Evolutionary conservation across 371 early-diverging fungal genomes (phyloP).

Genomic region (Mortierella sp.): DNA sequence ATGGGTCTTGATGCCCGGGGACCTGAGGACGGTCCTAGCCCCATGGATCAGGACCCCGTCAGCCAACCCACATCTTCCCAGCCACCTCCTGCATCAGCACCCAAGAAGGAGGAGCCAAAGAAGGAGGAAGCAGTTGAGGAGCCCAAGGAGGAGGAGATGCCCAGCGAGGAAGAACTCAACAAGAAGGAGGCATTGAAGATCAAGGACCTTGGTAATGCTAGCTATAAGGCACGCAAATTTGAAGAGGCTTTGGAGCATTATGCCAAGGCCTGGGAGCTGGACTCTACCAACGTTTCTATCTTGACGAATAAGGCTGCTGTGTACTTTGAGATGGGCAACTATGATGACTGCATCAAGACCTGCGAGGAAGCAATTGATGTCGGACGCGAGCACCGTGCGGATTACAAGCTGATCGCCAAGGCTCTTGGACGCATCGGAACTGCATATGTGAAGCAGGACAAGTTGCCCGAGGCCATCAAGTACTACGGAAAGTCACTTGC

Average conservation of each 20-base stretch:
- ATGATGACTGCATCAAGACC: slow-evolving; percentile 90
- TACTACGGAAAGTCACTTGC: slow-evolving; percentile 93
- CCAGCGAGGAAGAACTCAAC: slow-evolving; percentile 62
- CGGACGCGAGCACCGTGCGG: slow-evolving; percentile 91
- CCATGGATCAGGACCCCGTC: slow-evolving; percentile 50
- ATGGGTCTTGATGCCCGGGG: slow-evolving; percentile 78
- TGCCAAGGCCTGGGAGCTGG: slow-evolving; percentile 90
- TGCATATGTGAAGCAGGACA: slow-evolving; percentile 85
- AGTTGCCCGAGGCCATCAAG: slow-evolving; percentile 89
- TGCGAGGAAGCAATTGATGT: slow-evolving; percentile 93
- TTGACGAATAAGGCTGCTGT: slow-evolving; percentile 97
- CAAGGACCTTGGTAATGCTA: slow-evolving; percentile 92
- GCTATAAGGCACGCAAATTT: slow-evolving; percentile 95
- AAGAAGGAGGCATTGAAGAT: slow-evolving; percentile 83
- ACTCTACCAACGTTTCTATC: slow-evolving; percentile 89
- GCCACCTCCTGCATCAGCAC: slow-evolving; percentile 31
- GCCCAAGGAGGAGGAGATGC: slow-evolving; percentile 61
- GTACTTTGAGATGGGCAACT: slow-evolving; percentile 93
- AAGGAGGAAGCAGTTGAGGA: slow-evolving; percentile 77
- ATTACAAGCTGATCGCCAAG: slow-evolving; percentile 96
- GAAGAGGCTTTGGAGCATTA: slow-evolving; percentile 92
- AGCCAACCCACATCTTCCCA: slow-evolving; percentile 17
- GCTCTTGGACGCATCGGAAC: slow-evolving; percentile 94
- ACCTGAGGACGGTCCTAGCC: slow-evolving; percentile 34
- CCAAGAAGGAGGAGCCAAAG: slow-evolving; percentile 68